Percentiles rank a stretch among this genome's conserved stretches.
phyloP scores from a whole-genome alignment of 148 eudicot species.

The Rhododendron williamsianum region DNA sequence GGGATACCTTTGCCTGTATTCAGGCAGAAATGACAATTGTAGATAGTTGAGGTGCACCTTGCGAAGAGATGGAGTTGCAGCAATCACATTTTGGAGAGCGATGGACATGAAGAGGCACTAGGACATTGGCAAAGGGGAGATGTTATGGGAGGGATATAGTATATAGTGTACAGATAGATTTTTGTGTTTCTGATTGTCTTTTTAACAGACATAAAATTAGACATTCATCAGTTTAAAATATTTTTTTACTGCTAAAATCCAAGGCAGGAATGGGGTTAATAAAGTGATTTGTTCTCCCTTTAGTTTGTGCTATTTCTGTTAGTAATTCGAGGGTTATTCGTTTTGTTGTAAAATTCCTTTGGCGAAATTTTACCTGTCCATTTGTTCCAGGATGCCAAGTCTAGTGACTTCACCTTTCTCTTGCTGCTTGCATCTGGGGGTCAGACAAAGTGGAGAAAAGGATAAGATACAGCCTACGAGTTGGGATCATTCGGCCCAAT shows the following conservation, averaged over 20 bases:
- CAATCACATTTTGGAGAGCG: not conserved
- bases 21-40: conserved; percentile 17
- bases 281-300: not conserved
- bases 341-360: not conserved
- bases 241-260: not conserved
- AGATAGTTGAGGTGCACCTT: conserved; percentile 21
- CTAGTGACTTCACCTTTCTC: not conserved
- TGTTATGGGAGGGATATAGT: not conserved
- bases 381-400: not conserved
- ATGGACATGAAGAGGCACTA: conserved; percentile 22
- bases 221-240: not conserved
- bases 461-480: too few relatives aligned
- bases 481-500: too few relatives aligned
- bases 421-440: not conserved
- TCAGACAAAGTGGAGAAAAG: too few relatives aligned
- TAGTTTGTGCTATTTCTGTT: not conserved
- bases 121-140: not conserved
- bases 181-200: not conserved
- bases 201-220: not conserved
- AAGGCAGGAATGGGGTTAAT: not conserved
- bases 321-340: not conserved
- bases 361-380: not conserved
- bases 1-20: not conserved
- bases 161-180: not conserved
- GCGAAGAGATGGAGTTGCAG: not conserved